A percentile compares a stretch with the other conserved stretches of the same genome.
Evolutionary conservation across 768 basidiomycete species (phyloP).

Genomic region (Serendipita sp.): DNA sequence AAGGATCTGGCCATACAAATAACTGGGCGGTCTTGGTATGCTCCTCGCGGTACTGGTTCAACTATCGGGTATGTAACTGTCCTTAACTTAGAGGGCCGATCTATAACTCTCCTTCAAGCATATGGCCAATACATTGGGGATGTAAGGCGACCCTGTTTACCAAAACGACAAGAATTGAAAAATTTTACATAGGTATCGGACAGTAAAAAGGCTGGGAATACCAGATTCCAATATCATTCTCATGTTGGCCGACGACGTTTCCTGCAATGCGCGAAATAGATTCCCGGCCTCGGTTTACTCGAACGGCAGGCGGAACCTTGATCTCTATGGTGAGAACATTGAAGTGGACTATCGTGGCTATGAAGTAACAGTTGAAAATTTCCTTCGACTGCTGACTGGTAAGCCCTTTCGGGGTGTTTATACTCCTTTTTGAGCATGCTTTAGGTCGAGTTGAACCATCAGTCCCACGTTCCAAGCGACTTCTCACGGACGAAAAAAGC

Average conservation of each 20-base stretch:
- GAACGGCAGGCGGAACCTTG: slow-evolving; percentile 63
- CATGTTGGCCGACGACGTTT: slow-evolving; percentile 94
- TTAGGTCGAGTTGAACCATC: slow-evolving; percentile 75
- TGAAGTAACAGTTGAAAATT: slow-evolving; percentile 95
- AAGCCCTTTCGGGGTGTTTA: background rate
- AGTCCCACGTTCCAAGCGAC: slow-evolving; percentile 79
- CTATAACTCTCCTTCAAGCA: slow-evolving; percentile 47
- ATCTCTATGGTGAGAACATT: slow-evolving; percentile 90
- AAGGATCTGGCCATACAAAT: slow-evolving; percentile 52
- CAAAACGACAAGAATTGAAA: background rate
- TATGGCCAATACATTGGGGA: slow-evolving; percentile 95
- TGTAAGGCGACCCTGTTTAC: slow-evolving; percentile 36
- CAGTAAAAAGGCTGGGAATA: slow-evolving; percentile 92
- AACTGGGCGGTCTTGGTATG: slow-evolving; percentile 98
- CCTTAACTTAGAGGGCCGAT: background rate
- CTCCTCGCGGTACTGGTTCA: slow-evolving; percentile 94
- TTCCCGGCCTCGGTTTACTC: slow-evolving; percentile 89
- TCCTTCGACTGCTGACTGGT: slow-evolving; percentile 87
- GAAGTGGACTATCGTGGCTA: slow-evolving; percentile 98
- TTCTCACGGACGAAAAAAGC: slow-evolving; percentile 76
- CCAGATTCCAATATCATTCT: slow-evolving; percentile 98
- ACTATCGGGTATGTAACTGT: slow-evolving; percentile 62
- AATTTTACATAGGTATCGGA: slow-evolving; percentile 61
- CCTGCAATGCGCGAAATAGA: slow-evolving; percentile 83
- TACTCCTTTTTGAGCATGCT: background rate